Conservation (phyloP, 148 eudicot species). For the Fallopia convolvulus region DNA sequence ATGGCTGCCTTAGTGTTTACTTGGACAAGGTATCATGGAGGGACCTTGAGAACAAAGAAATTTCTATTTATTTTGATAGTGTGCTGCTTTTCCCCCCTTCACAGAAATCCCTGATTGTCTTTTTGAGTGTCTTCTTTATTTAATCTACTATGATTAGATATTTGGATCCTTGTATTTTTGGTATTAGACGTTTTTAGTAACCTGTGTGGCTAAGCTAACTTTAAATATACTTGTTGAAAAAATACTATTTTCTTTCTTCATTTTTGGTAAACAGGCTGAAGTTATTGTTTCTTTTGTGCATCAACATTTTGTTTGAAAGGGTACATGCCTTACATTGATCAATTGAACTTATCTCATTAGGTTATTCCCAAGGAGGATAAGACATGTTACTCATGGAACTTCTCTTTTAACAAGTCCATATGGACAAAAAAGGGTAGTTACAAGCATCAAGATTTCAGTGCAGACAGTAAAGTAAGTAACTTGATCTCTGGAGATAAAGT, state of each 20-base stretch:
- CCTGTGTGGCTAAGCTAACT: background rate
- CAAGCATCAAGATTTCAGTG: constrained; percentile 24
- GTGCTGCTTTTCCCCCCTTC: background rate
- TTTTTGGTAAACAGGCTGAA: background rate
- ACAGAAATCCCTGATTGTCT: background rate
- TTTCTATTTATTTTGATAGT: background rate
- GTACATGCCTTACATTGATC: constrained; percentile 4
- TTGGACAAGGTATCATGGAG: constrained; percentile 66
- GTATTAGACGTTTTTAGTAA: background rate
- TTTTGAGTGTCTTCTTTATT: background rate
- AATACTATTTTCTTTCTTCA: background rate
- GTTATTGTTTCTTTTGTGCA: background rate
- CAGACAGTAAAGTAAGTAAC: constrained; percentile 22
- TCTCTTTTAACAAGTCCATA: constrained; percentile 27
- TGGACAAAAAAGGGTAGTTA: constrained; percentile 29
- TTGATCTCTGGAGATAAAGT: constrained; percentile 7
- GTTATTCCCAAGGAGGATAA: constrained; percentile 58
- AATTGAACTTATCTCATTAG: constrained; percentile 29
- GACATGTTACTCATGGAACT: constrained; percentile 15
- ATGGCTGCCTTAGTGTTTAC: constrained; percentile 70
- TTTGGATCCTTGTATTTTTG: background rate
- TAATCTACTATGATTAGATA: background rate
- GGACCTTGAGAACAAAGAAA: background rate
- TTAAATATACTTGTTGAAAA: background rate
- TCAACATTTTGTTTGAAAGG: background rate